phyloP scores from a whole-genome alignment of 2,329 filamentous ascomycete species.

The Dactylellina leptospora region DNA sequence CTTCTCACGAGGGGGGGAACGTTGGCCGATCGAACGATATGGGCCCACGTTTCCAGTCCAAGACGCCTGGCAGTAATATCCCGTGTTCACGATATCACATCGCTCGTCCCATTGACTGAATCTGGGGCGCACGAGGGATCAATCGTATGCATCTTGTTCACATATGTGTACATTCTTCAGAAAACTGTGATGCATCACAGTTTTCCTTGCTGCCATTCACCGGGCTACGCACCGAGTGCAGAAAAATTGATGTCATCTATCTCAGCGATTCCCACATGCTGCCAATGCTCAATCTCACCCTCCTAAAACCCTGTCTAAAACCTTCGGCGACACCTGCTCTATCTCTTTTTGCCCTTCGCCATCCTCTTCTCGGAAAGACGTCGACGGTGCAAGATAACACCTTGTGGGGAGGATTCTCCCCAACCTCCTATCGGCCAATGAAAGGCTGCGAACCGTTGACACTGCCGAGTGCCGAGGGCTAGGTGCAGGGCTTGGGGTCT shows the following conservation, averaged over 20 bases:
- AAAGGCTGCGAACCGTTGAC: slow-evolving; percentile 15
- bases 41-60: slow-evolving; percentile 25
- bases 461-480: slow-evolving; percentile 48
- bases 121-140: no score
- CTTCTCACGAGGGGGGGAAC: not conserved
- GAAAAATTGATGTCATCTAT: slow-evolving; percentile 47
- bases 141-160: no score
- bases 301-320: slow-evolving; percentile 35
- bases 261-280: slow-evolving; percentile 8
- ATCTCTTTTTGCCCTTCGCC: slow-evolving; percentile 6
- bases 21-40: not conserved
- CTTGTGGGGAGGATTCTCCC: slow-evolving; percentile 21
- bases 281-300: slow-evolving; percentile 25
- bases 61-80: no score
- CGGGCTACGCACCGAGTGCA: not conserved
- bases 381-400: slow-evolving; percentile 34
- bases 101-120: no score
- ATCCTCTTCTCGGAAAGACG: slow-evolving; percentile 15
- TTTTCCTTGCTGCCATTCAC: not conserved
- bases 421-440: slow-evolving; percentile 23
- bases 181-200: slow-evolving; percentile 21
- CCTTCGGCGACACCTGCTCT: slow-evolving; percentile 33
- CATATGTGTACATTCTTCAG: no score
- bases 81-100: no score
- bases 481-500: slow-evolving; percentile 12